Evolutionary conservation across 768 basidiomycete species (phyloP).

Genomic region (Podaxis pistillaris): DNA sequence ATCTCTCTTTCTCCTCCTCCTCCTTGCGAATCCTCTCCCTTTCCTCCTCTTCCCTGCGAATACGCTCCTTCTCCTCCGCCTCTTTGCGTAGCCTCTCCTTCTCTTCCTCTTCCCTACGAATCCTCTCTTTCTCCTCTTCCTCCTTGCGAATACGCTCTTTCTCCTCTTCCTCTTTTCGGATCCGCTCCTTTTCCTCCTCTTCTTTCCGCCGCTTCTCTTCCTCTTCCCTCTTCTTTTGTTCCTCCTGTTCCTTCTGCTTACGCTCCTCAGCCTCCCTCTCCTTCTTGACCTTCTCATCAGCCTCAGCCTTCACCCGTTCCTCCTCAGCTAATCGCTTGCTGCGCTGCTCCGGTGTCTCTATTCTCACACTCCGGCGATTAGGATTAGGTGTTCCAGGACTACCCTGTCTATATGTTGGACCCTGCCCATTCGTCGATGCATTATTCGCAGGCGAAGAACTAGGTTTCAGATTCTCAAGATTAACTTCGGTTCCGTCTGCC

Average conservation of each 20-base stretch:
- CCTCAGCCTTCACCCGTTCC: conserved; percentile 41
- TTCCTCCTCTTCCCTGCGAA: conserved; percentile 28
- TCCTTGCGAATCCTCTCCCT: conserved; percentile 18
- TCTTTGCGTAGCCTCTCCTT: conserved; percentile 31
- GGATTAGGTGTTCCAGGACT: conserved; percentile 39
- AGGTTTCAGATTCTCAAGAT: conserved; percentile 52
- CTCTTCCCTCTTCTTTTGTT: conserved; percentile 33
- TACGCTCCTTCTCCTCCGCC: conserved; percentile 30
- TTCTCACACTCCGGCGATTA: conserved; percentile 46
- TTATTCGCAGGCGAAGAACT: conserved; percentile 39
- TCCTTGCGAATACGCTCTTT: conserved; percentile 26
- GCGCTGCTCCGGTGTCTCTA: conserved; percentile 59
- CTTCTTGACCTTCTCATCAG: conserved; percentile 40
- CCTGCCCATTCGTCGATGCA: conserved; percentile 30
- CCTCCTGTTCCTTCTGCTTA: conserved; percentile 33
- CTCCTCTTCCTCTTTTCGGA: conserved; percentile 52
- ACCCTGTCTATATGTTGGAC: conserved; percentile 32
- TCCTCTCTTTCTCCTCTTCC: conserved; percentile 31
- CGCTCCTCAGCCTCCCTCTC: conserved; percentile 43
- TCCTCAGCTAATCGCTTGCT: conserved; percentile 45
- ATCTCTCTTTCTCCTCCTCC: conserved; percentile 31
- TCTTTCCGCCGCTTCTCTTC: conserved; percentile 33
- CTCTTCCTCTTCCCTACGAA: conserved; percentile 45
- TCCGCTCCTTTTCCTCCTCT: conserved; percentile 34
- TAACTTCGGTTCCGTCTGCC: conserved; percentile 63